These are phyloP conservation scores for Daucus carota DNA, from an alignment of 129 eudicot species.

Conservation along the genomic window DH1_v3.0 NC_030384.2:39110001-39110500, in stretches of 20 bases:
- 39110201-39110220: background rate
- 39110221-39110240: background rate
- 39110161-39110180: background rate
- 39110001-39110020: background rate
- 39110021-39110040: background rate
- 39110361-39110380: background rate
- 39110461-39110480: conserved; percentile 84
- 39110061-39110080: conserved; percentile 1
- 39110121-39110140: background rate
- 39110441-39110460: too few species aligned
- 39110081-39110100: conserved; percentile 15
- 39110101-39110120: background rate
- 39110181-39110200: background rate
- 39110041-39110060: conserved; percentile 17
- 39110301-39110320: conserved; percentile 94
- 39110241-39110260: conserved; percentile 45
- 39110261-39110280: conserved; percentile 98
- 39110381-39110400: background rate
- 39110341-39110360: background rate
- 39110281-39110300: conserved; percentile 90
- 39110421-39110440: background rate
- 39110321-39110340: conserved; percentile 14
- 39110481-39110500: conserved; percentile 86
- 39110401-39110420: background rate
- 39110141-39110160: background rate